phyloP scores from a whole-genome alignment of 2,329 filamentous ascomycete genomes.

The Botryotinia narcissicola region DNA sequence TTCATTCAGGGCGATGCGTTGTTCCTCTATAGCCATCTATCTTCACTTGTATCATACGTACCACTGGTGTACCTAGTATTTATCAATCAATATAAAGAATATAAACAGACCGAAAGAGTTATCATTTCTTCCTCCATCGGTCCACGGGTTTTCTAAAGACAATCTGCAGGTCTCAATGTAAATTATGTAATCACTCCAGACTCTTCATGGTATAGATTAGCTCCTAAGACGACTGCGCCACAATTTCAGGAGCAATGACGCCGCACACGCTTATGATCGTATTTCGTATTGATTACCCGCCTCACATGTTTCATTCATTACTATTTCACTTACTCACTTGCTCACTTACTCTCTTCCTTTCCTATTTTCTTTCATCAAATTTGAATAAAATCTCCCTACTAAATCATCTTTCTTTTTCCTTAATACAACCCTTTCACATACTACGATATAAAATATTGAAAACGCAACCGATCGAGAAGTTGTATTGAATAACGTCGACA shows the following conservation, averaged over 20 bases:
- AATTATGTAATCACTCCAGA: conserved; percentile 3
- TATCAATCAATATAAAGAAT: too few species aligned
- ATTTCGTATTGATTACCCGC: conserved; percentile 1
- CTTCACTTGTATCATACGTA: too few species aligned
- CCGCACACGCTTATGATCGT: not conserved
- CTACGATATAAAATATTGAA: not conserved
- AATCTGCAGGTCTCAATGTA: not conserved
- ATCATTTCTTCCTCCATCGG: too few species aligned
- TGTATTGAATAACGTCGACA: not conserved
- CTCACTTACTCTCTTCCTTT: not conserved
- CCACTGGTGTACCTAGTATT: too few species aligned
- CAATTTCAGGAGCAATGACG: not conserved
- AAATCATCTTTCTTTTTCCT: not conserved
- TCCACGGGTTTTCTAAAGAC: too few species aligned
- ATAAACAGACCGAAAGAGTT: too few species aligned
- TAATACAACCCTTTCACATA: not conserved
- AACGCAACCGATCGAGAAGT: not conserved
- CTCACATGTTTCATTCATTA: not conserved
- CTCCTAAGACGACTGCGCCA: conserved; percentile 4
- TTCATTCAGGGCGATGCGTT: not conserved
- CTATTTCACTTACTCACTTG: not conserved
- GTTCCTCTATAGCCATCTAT: not conserved
- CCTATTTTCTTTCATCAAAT: not conserved
- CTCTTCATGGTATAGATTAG: not conserved
- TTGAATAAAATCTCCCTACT: not conserved